Evolutionary conservation across 2,329 filamentous ascomycete genomes (phyloP).

Genomic region (Rhynchosporium graminicola): DNA sequence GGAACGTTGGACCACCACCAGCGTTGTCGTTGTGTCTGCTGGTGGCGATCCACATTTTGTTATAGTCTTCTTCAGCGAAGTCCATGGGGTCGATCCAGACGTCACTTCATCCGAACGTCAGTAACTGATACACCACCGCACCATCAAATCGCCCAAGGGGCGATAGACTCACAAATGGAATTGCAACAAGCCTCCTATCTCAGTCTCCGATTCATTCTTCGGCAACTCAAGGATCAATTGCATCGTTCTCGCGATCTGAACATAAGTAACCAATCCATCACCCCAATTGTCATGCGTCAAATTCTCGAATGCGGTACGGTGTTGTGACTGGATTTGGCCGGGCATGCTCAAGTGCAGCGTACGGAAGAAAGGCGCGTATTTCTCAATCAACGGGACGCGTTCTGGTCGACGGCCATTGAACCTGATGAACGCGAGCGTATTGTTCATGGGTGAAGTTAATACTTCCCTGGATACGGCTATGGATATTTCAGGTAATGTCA

Average conservation of each 20-base stretch:
- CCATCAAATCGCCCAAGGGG: not conserved
- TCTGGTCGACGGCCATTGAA: conserved; percentile 37
- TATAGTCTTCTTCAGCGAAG: conserved; percentile 35
- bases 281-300: conserved; percentile 39
- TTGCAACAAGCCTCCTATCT: conserved; percentile 40
- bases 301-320: conserved; percentile 27
- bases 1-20: conserved; percentile 20
- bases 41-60: conserved; percentile 39
- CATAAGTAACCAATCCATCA: conserved; percentile 26
- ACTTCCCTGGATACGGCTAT: conserved; percentile 15
- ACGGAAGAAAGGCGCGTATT: conserved; percentile 41
- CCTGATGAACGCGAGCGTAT: conserved; percentile 38
- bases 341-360: conserved; percentile 39
- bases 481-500: not conserved
- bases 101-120: conserved; percentile 29
- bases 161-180: conserved; percentile 35
- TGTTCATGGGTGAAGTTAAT: conserved; percentile 37
- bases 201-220: conserved; percentile 22
- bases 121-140: not conserved
- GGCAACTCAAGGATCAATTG: conserved; percentile 37
- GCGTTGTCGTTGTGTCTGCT: conserved; percentile 23
- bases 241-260: conserved; percentile 40
- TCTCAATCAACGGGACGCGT: conserved; percentile 35
- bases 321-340: not conserved
- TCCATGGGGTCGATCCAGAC: conserved; percentile 41